These are phyloP conservation scores for Salix viminalis DNA, from an alignment of 345 rosid genomes.

Conservation along the genomic window DNA sequence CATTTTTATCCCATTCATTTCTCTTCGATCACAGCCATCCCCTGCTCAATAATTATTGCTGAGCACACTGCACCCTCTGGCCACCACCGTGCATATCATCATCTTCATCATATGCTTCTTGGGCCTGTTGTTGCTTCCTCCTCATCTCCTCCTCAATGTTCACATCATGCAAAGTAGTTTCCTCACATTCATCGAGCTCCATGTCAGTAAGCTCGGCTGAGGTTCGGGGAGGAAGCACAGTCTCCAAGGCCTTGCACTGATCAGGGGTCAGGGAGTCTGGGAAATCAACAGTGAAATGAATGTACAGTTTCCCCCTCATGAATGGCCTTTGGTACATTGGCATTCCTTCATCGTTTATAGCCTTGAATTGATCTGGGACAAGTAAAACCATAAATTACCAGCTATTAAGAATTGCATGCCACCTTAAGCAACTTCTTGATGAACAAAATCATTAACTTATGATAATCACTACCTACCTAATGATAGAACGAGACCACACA, in stretches of 20 bases:
- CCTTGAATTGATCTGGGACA: slow-evolving; percentile 27
- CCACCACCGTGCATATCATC: slow-evolving; percentile 54
- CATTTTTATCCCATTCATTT: neutral
- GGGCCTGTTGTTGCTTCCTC: slow-evolving; percentile 50
- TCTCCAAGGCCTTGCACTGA: slow-evolving; percentile 47
- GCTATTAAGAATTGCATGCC: neutral
- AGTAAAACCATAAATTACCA: neutral
- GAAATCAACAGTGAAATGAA: slow-evolving; percentile 56
- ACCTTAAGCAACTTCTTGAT: no score
- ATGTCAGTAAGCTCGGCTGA: slow-evolving; percentile 37
- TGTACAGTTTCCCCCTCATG: slow-evolving; percentile 63
- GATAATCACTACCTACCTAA: no score
- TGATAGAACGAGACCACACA: neutral
- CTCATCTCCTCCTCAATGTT: slow-evolving; percentile 59
- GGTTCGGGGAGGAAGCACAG: slow-evolving; percentile 42
- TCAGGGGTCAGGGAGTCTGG: slow-evolving; percentile 54
- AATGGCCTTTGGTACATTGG: slow-evolving; percentile 44
- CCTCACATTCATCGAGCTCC: slow-evolving; percentile 73
- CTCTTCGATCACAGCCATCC: neutral
- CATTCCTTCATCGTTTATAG: slow-evolving; percentile 32
- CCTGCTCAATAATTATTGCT: slow-evolving; percentile 32
- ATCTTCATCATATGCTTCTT: slow-evolving; percentile 62
- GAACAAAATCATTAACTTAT: no score
- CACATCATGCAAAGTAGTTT: slow-evolving; percentile 63
- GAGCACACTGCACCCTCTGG: slow-evolving; percentile 73